Evolutionary conservation across 139 green algal genomes (phyloP), one percentile per base, ranked within the genome.

Genomic region (Trebouxia sp.): DNA sequence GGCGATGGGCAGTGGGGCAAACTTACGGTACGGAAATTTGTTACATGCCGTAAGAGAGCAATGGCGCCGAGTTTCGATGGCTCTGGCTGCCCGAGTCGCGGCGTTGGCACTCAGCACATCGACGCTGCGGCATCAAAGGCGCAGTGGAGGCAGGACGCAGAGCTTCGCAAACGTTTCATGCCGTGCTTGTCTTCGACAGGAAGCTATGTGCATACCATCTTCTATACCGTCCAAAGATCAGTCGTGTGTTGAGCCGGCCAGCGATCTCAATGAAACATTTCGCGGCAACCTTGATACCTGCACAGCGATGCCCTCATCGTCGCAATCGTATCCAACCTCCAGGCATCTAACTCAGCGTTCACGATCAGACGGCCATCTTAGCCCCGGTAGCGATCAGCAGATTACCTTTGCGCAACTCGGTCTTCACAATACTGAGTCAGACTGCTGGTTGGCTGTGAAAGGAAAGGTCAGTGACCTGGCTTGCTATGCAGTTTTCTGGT

Each of bases 391-490:
- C 58, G 45, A 79, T 55, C 41, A 66, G 47, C 42, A n/a, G 3
- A 30, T 84, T 42, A 86, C 77, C 7, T 41, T 81, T 26, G 78
- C 45, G 11, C 75, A 90, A 38, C 85, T 90, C 32, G 82, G 69
- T 17, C 41, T 81, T 39, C 86, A 90, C 67, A 80, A 82, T 41
- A 81, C 38, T 14, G 32, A 72, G 35, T 65, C 85, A 9, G 82
- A 90, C 76, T 85, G 81, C 42, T 90, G 78, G 81, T 65, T 90
- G 41, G 69, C 26, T 56, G 41, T 56, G 26, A 77, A 77, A 26
- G 69, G 69, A 32, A 55, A 77, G 11, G 48, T 90, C 84, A 65
- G 82, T 88, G 45, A 45, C 17, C 1, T 4, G 4, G 11, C 48
- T 14, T 24, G 15, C 28, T 3, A 22, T 7, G 47, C 4, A 3